Evolutionary conservation across 352 stramenopile species (phyloP).

Genomic region (Globisporangium radiosum): DNA sequence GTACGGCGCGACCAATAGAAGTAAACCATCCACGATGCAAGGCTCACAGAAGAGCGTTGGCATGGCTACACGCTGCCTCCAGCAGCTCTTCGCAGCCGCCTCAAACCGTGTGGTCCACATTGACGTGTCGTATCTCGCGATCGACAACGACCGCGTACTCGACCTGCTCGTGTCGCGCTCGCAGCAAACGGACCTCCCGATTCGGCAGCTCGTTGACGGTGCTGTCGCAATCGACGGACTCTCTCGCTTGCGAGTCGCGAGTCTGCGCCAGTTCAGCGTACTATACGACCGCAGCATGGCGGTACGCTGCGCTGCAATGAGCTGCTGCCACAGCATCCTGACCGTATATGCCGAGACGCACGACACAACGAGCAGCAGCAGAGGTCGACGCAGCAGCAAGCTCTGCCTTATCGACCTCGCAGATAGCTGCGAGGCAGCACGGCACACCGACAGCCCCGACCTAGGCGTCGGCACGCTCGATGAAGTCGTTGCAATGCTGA

Average conservation of each 20-base stretch:
- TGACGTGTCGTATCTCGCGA: constrained; percentile 69
- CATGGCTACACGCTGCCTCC: constrained; percentile 39
- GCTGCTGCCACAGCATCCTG: constrained; percentile 77
- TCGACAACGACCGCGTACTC: constrained; percentile 85
- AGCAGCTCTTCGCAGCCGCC: constrained; percentile 32
- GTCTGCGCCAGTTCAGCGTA: constrained; percentile 22
- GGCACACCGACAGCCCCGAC: too few relatives aligned
- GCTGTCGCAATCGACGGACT: not conserved
- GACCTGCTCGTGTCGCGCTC: not conserved
- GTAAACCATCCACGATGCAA: constrained; percentile 71
- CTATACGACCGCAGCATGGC: constrained; percentile 14
- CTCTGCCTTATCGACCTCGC: constrained; percentile 42
- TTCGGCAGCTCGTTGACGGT: not conserved
- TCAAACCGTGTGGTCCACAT: constrained; percentile 20
- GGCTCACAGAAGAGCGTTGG: constrained; percentile 39
- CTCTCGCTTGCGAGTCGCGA: constrained; percentile 12
- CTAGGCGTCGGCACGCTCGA: constrained; percentile 45
- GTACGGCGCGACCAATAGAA: constrained; percentile 50
- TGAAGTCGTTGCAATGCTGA: constrained; percentile 73
- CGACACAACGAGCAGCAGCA: constrained; percentile 4
- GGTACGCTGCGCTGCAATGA: constrained; percentile 25
- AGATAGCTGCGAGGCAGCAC: not conserved
- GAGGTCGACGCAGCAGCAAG: constrained; percentile 18
- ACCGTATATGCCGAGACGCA: constrained; percentile 35
- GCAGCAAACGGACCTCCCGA: not conserved